Evolutionary conservation across 2,329 filamentous ascomycete species (phyloP), one percentile per base, ranked within the genome.

Genomic region (Fusarium subglutinans): DNA sequence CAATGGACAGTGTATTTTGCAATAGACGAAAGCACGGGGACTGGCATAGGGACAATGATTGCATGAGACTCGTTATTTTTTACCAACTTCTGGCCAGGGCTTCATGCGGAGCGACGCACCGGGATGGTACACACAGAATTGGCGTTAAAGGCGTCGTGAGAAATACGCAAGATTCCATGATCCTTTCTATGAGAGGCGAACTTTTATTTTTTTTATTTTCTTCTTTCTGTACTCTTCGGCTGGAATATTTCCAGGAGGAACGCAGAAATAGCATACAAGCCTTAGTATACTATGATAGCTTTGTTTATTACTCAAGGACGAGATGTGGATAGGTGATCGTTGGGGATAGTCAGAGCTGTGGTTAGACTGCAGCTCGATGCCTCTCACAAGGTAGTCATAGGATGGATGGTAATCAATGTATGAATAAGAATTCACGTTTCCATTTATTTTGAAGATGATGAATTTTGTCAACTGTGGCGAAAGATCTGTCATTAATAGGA

Each of bases 81-180:
- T 75, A 70, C 69, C 64, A 69, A 69, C 69, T 76, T 90, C 71
- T 90, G 30, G 87, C 83, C 66, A 72, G 66, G 66, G 56, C 66
- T 74, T 62, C 53, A 69, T 60, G 43, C 68, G 53, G 76, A 77
- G 66, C 66, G 51, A 69, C 66, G 72, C 72, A 76, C 74, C 64
- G 65, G 64, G 71, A 72, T 20, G 50, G 72, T 70, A 76, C 58
- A 72, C 63, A 69, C 68, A 72, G 69, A 74, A 76, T 74, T 51
- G 76, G 77, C 77, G 77, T 79, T 79, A 69, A 56, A 66, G 77
- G 77, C 71, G 76, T 79, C 76, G 57, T 60, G 69, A 70, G 72
- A 76, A 74, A 76, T 65, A 72, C 76, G 76, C 74, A 77, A 69
- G 73, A 72, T 69, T 70, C 61, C 59, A 73, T 69, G 66, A 50